Evolutionary conservation across 2,329 filamentous ascomycete genomes (phyloP), one percentile per base, ranked within the genome.

Genomic region (Neoarthrinium moseri): DNA sequence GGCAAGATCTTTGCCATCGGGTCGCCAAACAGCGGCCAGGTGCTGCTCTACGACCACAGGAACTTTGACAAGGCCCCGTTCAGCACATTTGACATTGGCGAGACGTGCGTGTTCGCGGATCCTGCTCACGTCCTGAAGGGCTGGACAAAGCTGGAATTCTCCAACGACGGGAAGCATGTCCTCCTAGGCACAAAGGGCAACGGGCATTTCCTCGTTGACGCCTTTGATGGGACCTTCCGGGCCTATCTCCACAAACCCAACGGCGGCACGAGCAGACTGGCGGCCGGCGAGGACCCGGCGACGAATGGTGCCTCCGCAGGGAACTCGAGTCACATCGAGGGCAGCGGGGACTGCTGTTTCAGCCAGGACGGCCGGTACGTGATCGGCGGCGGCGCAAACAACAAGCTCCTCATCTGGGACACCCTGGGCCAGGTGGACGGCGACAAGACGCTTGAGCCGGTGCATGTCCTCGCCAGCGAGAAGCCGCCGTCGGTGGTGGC

Each of bases 61-160:
- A 95, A 96, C 65, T 97, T 89, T 68, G 89, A 96, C 66, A 95
- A 94, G 66, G 83, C 87, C 4, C 94, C 94, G 0, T 95, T 99
- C 59, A 80, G 85, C 10, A 87, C 81, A 7, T 94, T 97, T 59
- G 92, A 97, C 60, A 73, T 97, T 13, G 68, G 83, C 20, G 81
- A 85, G 46, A 69, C 74, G 41, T 71, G 72, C 36, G 62, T 70
- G 59, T 49, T 69, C 59, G 58, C 73, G 41, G 72, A 80, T 52
- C 66, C 74, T 5, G 78, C 84, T 38, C 83, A 87, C 42, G 68
- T 78, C 1, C 72, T 80, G 50, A 78, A 77, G 43, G 85, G 85
- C 10, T 99, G 94, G 94, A 94, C 89, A 2, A 91, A 87, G 56
- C 77, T 99, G 33, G 91, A 96, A 58, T 97, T 99, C 63, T 94